Conservation (phyloP, 495 filamentous ascomycete species). For the Lasiosphaeria ovina region DNA sequence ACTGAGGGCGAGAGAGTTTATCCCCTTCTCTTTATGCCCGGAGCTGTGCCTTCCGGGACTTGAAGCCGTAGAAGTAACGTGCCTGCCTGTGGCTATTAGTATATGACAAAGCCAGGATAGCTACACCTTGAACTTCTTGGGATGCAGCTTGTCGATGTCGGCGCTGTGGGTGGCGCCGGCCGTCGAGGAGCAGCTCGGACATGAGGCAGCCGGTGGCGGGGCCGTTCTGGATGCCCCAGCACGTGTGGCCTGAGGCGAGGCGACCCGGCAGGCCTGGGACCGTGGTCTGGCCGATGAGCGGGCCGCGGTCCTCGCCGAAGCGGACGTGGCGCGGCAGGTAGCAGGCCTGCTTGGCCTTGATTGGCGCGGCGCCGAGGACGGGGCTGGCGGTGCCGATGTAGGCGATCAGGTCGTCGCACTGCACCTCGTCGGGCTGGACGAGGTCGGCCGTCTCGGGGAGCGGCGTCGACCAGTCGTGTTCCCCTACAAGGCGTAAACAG, state of each 20-base stretch:
- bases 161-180: slow-evolving; percentile 73
- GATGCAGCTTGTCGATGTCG: slow-evolving; percentile 67
- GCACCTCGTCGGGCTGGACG: slow-evolving; percentile 70
- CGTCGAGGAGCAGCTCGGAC: slow-evolving; percentile 82
- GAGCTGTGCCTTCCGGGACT: too few species aligned
- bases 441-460: slow-evolving; percentile 74
- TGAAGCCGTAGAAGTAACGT: too few species aligned
- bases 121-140: slow-evolving; percentile 52
- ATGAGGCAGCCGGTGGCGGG: slow-evolving; percentile 88
- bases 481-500: slow-evolving; percentile 48
- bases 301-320: slow-evolving; percentile 58
- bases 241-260: slow-evolving; percentile 91
- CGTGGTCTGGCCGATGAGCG: slow-evolving; percentile 73
- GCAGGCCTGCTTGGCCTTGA: slow-evolving; percentile 85
- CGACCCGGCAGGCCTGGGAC: slow-evolving; percentile 77
- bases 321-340: slow-evolving; percentile 77
- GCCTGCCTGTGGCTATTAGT: too few species aligned
- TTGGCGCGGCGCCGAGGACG: slow-evolving; percentile 69
- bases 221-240: slow-evolving; percentile 97
- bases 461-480: slow-evolving; percentile 74
- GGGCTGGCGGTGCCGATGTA: slow-evolving; percentile 77
- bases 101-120: too few species aligned
- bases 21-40: too few species aligned
- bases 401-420: slow-evolving; percentile 86
- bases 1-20: too few species aligned